phyloP scores from a whole-genome alignment of 306 rosid species.

The Cucurbita argyrosperma region DNA sequence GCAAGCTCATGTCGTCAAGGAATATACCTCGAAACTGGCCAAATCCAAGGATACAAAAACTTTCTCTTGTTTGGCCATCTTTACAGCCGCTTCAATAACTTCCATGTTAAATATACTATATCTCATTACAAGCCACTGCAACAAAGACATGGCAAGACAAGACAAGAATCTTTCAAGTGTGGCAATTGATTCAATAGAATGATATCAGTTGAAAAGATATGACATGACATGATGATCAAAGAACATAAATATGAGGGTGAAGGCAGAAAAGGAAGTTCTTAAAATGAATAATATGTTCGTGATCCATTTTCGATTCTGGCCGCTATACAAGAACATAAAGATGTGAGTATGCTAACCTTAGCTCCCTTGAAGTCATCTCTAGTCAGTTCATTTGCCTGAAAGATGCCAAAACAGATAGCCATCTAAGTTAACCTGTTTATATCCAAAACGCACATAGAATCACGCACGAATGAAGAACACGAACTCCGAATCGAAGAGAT shows the following conservation, averaged over 20 bases:
- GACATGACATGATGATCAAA: neutral
- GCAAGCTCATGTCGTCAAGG: neutral
- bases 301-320: neutral
- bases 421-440: neutral
- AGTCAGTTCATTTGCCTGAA: constrained; percentile 60
- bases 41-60: constrained; percentile 79
- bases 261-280: neutral
- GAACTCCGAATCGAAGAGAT: neutral
- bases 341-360: constrained; percentile 35
- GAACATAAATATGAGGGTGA: neutral
- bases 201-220: neutral
- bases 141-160: constrained; percentile 15
- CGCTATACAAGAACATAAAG: neutral
- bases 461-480: neutral
- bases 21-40: constrained; percentile 96
- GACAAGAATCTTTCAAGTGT: neutral
- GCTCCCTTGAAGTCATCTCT: constrained; percentile 76
- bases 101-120: constrained; percentile 60
- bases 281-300: neutral
- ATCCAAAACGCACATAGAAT: neutral
- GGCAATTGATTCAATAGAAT: neutral
- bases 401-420: neutral
- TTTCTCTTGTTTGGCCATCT: constrained; percentile 76
- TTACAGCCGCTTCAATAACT: constrained; percentile 68
- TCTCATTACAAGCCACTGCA: constrained; percentile 89